Conservation (phyloP, 345 rosid genomes). For the Eucalyptus victrix region DNA sequence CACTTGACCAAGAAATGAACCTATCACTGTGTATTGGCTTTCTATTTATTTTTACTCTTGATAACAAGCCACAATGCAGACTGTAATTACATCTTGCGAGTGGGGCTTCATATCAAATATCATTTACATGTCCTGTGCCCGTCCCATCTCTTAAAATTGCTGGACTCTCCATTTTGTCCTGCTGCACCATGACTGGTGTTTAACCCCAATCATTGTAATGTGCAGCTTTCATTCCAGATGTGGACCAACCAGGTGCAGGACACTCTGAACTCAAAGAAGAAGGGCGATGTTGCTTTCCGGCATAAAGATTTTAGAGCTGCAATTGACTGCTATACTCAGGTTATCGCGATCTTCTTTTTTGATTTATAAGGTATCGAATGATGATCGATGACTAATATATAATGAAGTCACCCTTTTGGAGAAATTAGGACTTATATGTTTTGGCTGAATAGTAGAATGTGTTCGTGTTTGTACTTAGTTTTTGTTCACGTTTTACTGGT, state of each 20-base stretch:
- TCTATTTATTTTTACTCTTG: not conserved
- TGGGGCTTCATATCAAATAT: not conserved
- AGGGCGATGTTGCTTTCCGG: constrained; percentile 80
- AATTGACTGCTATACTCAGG: constrained; percentile 76
- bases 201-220: not conserved
- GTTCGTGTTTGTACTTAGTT: not conserved
- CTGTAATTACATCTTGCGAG: not conserved
- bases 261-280: constrained; percentile 68
- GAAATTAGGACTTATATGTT: not conserved
- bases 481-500: not conserved
- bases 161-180: not conserved
- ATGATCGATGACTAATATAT: not conserved
- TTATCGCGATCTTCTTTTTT: not conserved
- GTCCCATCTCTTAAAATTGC: not conserved
- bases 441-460: not conserved
- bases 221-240: constrained; percentile 96
- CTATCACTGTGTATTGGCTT: not conserved
- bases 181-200: not conserved
- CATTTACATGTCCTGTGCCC: not conserved
- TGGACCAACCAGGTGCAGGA: constrained; percentile 98
- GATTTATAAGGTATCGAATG: not conserved
- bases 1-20: not conserved
- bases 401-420: not conserved
- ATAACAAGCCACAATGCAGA: not conserved
- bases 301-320: constrained; percentile 66